Evolutionary conservation across 2,329 filamentous ascomycete genomes (phyloP), one percentile per base, ranked within the genome.

Genomic region (Fusarium camptoceras): DNA sequence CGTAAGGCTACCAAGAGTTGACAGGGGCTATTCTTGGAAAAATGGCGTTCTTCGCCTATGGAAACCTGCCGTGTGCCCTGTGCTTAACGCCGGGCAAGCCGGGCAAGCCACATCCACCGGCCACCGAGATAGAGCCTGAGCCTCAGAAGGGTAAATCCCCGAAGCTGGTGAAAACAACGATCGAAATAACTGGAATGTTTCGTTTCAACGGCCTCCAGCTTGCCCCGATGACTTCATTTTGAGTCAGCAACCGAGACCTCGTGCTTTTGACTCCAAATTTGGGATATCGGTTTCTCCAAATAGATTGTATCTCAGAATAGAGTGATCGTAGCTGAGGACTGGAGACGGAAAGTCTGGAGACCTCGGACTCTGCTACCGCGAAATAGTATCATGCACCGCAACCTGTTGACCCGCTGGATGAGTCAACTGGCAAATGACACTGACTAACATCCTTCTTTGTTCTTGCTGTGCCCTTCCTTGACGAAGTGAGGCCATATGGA

Each of bases 11-110:
- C 49, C 53, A 30, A 55, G 42, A 60, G 47, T 54, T 60, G 67
- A 61, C 59, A 66, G 59, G 65, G 64, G 66, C 73, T 75, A 75
- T 75, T 75, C 67, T 75, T 75, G 73, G 68, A 68, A 71, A 54
- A 51, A 65, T 61, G 59, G 60, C 62, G 62, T 68, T 59, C 67
- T 64, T 59, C 47, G 31, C 51, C 65, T 53, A 39, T 57, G 55
- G 30, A 41, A 51, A 51, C 14, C 49, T 51, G 39, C 18, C 31
- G 54, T 58, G 50, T 63, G 73, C 60, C 58, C 63, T 56, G 50
- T 64, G 66, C 58, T 63, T 63, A 54, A 54, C 66, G 63, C 72
- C 73, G 73, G 73, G 51, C 41, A 61, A 64, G 56, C 73, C 73
- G 71, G 68, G 55, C 60, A 68, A 68, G 73, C 58, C 59, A 62